phyloP scores from a whole-genome alignment of 805 yeast species.

The Candida incommunis region DNA sequence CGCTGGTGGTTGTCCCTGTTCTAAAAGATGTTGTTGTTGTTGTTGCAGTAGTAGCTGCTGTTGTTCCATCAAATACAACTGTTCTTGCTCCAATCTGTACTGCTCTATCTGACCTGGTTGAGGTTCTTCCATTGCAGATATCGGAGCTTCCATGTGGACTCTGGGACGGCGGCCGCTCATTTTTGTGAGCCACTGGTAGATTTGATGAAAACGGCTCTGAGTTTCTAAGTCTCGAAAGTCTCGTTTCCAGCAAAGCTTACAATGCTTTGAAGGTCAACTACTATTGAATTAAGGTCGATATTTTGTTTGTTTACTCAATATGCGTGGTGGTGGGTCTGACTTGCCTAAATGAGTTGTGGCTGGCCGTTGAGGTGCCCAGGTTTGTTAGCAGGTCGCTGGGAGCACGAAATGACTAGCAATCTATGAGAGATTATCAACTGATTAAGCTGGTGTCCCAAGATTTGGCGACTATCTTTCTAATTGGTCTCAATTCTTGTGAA shows the following conservation, averaged over 20 bases:
- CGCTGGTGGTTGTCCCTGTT: not conserved
- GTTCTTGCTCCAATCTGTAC: not conserved
- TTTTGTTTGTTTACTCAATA: not conserved
- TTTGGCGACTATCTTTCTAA: too few species aligned
- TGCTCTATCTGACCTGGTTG: not conserved
- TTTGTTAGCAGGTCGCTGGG: too few species aligned
- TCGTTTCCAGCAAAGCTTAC: too few species aligned
- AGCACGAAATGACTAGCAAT: too few species aligned
- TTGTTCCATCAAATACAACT: not conserved
- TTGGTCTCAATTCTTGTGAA: too few species aligned
- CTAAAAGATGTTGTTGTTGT: not conserved
- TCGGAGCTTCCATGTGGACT: not conserved
- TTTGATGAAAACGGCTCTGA: not conserved
- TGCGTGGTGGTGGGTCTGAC: not conserved
- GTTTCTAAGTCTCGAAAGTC: too few species aligned
- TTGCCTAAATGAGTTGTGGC: too few species aligned
- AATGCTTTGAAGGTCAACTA: too few species aligned
- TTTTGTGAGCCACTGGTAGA: not conserved
- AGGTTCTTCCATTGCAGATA: constrained; percentile 1
- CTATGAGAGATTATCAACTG: too few species aligned
- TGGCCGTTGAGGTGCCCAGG: not conserved
- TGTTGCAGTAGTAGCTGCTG: not conserved
- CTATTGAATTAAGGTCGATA: too few species aligned
- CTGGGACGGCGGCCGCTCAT: not conserved
- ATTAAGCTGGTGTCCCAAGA: too few species aligned